Evolutionary conservation across 1,139 yeast species (phyloP), one percentile per base, ranked within the genome.

Genomic region (Hansenula sp.): DNA sequence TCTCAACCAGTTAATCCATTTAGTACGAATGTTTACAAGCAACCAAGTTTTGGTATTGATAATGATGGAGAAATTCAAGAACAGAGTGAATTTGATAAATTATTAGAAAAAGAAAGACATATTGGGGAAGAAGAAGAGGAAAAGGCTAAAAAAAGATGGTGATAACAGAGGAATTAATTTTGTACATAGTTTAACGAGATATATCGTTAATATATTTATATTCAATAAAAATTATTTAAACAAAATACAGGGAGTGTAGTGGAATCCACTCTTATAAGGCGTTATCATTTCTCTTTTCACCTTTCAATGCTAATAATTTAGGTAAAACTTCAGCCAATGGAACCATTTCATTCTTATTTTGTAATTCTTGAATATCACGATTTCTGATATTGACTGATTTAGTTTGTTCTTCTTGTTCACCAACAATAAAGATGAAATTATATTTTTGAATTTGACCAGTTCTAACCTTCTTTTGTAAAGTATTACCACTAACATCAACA

Each of bases 391-490:
- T 89, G 50, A 92, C 97, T 53, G 92, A 75, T 49, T 77, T 70
- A 55, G 80, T 77, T 48, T 68, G 69, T 71, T 82, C 77, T 71
- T 92, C 98, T 58, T 86, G 89, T 60, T 87, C 96, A 65, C 98
- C 98, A 53, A 92, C 97, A 64, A 89, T 86, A 65, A 89, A 89
- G 58, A 90, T 83, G 68, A 88, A 92, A 72, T 90, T 92, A 71
- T 89, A 92, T 65, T 85, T 89, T 69, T 82, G 80, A 62, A 88
- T 60, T 74, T 90, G 97, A 57, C 97, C 97, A 54, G 79, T 85
- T 77, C 97, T 87, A 46, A 92, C 87, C 79, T 92, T 90, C 88
- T 88, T 89, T 62, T 87, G 95, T 64, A 92, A 75, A 43, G 97
- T 90, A 73, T 89, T 88, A 69, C 97, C 96, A 44, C 92, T 78